Evolutionary conservation across 169 alveolate species (phyloP), one percentile per base, ranked within the genome.

Genomic region (Eimeria maxima): DNA sequence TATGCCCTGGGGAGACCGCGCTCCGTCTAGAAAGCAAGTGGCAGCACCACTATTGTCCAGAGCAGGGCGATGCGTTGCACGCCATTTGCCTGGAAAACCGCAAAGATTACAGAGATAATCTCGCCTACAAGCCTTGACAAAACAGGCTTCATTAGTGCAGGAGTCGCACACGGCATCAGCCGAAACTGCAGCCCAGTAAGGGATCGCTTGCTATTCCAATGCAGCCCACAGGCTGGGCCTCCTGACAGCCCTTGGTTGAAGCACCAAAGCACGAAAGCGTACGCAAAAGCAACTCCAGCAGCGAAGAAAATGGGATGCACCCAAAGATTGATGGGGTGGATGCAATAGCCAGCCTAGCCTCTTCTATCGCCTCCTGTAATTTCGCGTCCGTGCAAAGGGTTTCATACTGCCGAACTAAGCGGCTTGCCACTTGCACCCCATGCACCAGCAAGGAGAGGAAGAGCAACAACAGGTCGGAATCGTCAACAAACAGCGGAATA

Each of bases 401-500:
- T 63, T 42, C 83, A 47, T 87, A 45, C 44, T 63, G 83, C 65
- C 67, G 93, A 63, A 87, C 93, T 63, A 87, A 42, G 50, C 93
- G 93, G 11, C 93, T 57, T 63, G 93, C 93, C 57, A 87, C 83
- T n/a, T 80, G 57, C 42, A 87, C 65, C 13, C 93, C 93, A 63
- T 87, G 78, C 83, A 55, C 57, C 44, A 93, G 94, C 44, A 76
- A 67, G 67, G 84, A 80, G 78, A 93, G 84, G 78, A 93, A 93
- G 20, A 80, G 74, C 7, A 93, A 55, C 50, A 93, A 33, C 81
- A 93, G 38, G 42, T 88, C 90, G 16, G 90, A 45, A 47, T 67
- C 69, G 69, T 93, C 96, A 16, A 83, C 81, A 93, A 93, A 93
- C 63, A 93, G 96, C n/a, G 96, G 96, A 33, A 93, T 50, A 60